phyloP scores from a whole-genome alignment of 176 grass and related monocot genomes.

The Carex littledalei region DNA sequence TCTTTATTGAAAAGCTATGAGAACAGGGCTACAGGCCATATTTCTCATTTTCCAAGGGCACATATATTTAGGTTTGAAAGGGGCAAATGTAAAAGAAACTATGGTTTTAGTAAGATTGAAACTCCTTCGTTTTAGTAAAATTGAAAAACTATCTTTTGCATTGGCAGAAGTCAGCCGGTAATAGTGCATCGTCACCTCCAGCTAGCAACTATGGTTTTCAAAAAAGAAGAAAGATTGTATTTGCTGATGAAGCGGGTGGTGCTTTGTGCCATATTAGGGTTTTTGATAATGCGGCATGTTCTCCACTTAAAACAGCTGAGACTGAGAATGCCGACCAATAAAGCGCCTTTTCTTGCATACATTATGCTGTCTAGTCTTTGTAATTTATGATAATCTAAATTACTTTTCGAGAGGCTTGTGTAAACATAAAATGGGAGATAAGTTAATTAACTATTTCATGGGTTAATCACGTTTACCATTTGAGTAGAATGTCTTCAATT shows the following conservation, averaged over 20 bases:
- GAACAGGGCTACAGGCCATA: not conserved
- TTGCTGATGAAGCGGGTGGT: conserved; percentile 88
- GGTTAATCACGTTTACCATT: not conserved
- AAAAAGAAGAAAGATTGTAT: conserved; percentile 64
- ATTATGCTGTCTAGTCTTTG: not conserved
- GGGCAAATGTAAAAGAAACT: not conserved
- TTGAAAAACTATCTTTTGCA: conserved; percentile 23
- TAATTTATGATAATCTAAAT: not conserved
- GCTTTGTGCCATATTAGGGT: conserved; percentile 68
- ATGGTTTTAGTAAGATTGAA: not conserved
- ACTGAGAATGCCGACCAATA: not conserved
- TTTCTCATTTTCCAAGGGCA: not conserved
- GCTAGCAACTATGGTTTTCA: conserved; percentile 11
- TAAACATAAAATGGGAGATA: not conserved
- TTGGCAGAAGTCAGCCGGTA: conserved; percentile 49
- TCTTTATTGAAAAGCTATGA: not conserved
- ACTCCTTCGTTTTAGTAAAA: not conserved
- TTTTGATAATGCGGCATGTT: conserved; percentile 34
- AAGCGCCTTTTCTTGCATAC: not conserved
- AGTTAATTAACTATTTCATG: not conserved
- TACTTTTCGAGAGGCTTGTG: not conserved
- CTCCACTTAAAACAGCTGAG: conserved; percentile 21
- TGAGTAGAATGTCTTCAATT: not conserved
- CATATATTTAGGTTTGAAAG: not conserved
- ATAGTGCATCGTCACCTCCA: conserved; percentile 27